Base-by-base conservation (phyloP, 352 stramenopile species). In the Phytophthora pisi region DNA sequence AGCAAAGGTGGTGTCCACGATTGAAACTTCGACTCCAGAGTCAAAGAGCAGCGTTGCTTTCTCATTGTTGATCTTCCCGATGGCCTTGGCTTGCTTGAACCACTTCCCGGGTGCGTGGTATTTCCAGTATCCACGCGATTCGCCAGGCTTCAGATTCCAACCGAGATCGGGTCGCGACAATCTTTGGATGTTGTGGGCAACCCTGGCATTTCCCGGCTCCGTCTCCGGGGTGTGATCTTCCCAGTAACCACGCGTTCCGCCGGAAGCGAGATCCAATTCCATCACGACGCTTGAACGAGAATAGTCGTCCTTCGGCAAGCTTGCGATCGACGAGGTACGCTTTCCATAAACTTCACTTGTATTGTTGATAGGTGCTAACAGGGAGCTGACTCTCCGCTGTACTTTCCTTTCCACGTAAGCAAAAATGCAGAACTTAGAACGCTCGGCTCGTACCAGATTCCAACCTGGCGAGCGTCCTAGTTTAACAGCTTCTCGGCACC, bases 11-110 rank as follows among this genome's bases (percentile, higher is more conserved):
- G 55, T 56, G 16, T 74, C 66, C 11, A 74, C 0, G 5, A 73
- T 64, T 1, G 65, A 73, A 36, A 64, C 58, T 24, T 72, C 57
- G 53, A 52, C 65, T 26, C 52, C 53, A 16, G 57, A 68, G 23
- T 80, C 72, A 24, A 72, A 51, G 5, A 77, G 31, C 6, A 72
- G 13, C 23, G 28, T 54, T 1, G 73, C 62, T 7, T 58, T 49
- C 2, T 36, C 34, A 49, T 77, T 64, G 51, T 77, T 43, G 6
- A 77, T 42, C 28, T 53, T 57, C 0, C 61, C 61, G 0, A 3
- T 5, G 0, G 65, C 60, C 43, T 78, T 76, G 8, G 62, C 66
- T 38, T 81, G 60, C 10, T 57, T 52, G n/a, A 74, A 69, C 42
- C 24, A 36, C 52, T 80, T 77, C 13, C 57, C 30, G 0, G 60